phyloP scores from a whole-genome alignment of 1,284 basidiomycete species.

The Inonotus hispidus region DNA sequence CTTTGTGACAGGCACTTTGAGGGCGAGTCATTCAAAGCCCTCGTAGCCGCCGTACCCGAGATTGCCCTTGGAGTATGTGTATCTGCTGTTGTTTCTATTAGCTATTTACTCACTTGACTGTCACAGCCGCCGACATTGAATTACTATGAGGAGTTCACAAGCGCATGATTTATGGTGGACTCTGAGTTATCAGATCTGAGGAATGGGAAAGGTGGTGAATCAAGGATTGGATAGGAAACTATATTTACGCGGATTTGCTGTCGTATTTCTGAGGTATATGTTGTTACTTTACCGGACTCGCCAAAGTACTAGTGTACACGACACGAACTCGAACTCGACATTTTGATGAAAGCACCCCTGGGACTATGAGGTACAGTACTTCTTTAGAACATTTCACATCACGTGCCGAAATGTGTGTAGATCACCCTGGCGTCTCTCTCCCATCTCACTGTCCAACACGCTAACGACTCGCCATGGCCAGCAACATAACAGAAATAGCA shows the following conservation, averaged over 20 bases:
- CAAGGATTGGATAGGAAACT: too few relatives aligned
- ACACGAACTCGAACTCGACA: too few relatives aligned
- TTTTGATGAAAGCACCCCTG: too few relatives aligned
- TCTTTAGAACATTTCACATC: not conserved
- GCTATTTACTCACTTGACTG: not conserved
- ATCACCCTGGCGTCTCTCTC: too few relatives aligned
- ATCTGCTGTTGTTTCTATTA: not conserved
- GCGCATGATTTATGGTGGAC: not conserved
- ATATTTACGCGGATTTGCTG: too few relatives aligned
- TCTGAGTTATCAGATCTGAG: not conserved
- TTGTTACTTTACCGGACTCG: too few relatives aligned
- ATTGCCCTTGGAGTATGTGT: not conserved
- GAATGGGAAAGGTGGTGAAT: too few relatives aligned
- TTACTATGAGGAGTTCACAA: conserved; percentile 16
- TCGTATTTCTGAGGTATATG: too few relatives aligned
- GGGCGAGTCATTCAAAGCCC: conserved; percentile 10
- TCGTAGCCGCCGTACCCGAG: conserved; percentile 4
- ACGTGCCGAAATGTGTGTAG: not conserved
- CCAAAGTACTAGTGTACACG: too few relatives aligned
- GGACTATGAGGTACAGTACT: too few relatives aligned
- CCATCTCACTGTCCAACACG: not conserved
- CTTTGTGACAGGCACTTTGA: conserved; percentile 15
- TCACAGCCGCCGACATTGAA: conserved; percentile 8
- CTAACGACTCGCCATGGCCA: conserved; percentile 5
- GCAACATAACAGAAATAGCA: conserved; percentile 1